These are phyloP conservation scores for Pythium sp. DNA, from an alignment of 352 stramenopile genomes.

Conservation along the genomic window DNA sequence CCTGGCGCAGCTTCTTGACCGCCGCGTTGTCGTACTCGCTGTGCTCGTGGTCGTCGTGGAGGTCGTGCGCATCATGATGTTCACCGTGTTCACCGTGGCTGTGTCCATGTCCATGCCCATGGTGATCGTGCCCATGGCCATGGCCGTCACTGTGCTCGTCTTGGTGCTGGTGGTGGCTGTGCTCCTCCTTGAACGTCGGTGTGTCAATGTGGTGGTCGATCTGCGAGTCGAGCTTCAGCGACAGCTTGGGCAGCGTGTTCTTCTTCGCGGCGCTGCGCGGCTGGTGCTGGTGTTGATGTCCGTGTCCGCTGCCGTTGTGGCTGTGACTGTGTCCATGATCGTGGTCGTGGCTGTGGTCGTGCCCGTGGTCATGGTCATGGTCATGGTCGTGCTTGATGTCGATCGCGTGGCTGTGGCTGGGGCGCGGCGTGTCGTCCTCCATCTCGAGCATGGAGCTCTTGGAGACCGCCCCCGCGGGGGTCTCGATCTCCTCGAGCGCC, in stretches of 20 bases:
- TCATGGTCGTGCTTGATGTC: constrained; percentile 4
- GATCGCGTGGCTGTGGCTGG: constrained; percentile 5
- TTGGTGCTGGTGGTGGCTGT: constrained; percentile 21
- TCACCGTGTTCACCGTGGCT: constrained; percentile 24
- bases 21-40: constrained; percentile 33
- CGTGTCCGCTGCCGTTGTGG: neutral
- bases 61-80: constrained; percentile 15
- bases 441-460: constrained; percentile 22
- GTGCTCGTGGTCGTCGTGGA: constrained; percentile 14
- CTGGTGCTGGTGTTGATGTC: neutral
- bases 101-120: constrained; percentile 40
- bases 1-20: constrained; percentile 68
- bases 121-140: constrained; percentile 36
- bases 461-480: constrained; percentile 15
- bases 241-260: constrained; percentile 15
- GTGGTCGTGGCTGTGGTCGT: constrained; percentile 4
- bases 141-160: constrained; percentile 17
- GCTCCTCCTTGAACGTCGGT: constrained; percentile 25
- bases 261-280: constrained; percentile 9
- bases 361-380: neutral
- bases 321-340: neutral
- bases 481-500: constrained; percentile 19
- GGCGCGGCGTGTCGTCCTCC: constrained; percentile 18
- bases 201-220: constrained; percentile 19
- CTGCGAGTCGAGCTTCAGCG: constrained; percentile 18